These are phyloP conservation scores for Claviceps africana DNA, from an alignment of 2,329 filamentous ascomycete genomes.

Conservation along the genomic window DNA sequence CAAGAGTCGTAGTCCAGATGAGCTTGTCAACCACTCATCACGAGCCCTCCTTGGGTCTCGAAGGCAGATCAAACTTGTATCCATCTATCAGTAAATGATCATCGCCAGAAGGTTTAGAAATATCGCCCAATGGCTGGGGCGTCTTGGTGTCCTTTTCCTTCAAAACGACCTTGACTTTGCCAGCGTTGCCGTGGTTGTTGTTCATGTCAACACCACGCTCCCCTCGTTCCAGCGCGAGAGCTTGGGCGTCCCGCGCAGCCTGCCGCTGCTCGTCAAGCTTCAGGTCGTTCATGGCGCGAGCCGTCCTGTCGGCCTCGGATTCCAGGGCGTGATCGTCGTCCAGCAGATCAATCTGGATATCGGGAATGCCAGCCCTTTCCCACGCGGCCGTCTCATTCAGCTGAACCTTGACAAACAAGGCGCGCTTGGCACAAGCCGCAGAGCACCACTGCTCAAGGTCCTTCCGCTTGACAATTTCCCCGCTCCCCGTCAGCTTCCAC, in stretches of 20 bases:
- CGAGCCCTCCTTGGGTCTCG: constrained; percentile 2
- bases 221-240: constrained; percentile 38
- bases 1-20: background rate
- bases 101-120: constrained; percentile 20
- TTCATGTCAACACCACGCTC: constrained; percentile 11
- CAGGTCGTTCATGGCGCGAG: constrained; percentile 25
- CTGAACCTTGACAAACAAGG: constrained; percentile 79
- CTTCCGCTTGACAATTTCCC: constrained; percentile 50
- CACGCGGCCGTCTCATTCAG: constrained; percentile 74
- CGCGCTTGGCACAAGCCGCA: constrained; percentile 60
- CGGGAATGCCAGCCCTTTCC: constrained; percentile 52
- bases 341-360: constrained; percentile 45
- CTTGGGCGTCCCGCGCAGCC: constrained; percentile 23
- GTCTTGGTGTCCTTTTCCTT: constrained; percentile 31
- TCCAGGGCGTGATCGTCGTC: constrained; percentile 47
- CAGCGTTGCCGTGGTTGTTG: constrained; percentile 4
- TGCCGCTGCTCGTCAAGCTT: constrained; percentile 31
- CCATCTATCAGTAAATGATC: constrained; percentile 36
- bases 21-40: background rate
- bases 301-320: constrained; percentile 26
- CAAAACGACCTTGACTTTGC: constrained; percentile 33
- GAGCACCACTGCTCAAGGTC: constrained; percentile 82
- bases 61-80: constrained; percentile 28
- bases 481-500: constrained; percentile 49
- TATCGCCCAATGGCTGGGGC: constrained; percentile 7